Conservation (phyloP, 495 filamentous ascomycete genomes). For the Chaetomidium leptoderma region DNA sequence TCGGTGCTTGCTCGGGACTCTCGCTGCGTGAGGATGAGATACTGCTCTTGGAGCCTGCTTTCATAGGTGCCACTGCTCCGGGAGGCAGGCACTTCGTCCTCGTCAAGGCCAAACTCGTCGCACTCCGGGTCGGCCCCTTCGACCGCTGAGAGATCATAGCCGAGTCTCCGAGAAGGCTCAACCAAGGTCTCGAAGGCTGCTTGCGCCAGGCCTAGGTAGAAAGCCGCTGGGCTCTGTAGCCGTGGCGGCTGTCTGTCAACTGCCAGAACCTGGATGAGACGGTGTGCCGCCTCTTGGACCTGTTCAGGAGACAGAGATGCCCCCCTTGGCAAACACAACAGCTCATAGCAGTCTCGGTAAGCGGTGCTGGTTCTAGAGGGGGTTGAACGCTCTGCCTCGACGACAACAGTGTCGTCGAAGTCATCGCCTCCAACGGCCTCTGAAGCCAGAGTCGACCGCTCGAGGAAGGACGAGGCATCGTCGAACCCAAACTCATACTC, state of each 20-base stretch:
- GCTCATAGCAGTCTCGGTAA: conserved; percentile 48
- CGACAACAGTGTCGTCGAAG: conserved; percentile 10
- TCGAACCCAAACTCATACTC: conserved; percentile 35
- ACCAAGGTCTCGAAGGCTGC: conserved; percentile 54
- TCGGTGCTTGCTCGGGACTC: conserved; percentile 21
- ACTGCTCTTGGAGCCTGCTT: conserved; percentile 21
- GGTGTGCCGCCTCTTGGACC: conserved; percentile 51
- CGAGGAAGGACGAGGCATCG: conserved; percentile 26
- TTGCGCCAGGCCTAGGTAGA: conserved; percentile 47
- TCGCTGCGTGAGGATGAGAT: conserved; percentile 19
- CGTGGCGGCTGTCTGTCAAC: conserved; percentile 55
- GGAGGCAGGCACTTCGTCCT: not conserved
- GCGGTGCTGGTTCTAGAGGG: not conserved
- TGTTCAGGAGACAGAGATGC: conserved; percentile 46
- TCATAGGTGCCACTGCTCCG: conserved; percentile 7
- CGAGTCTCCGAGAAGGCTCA: conserved; percentile 50
- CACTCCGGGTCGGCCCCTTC: conserved; percentile 38
- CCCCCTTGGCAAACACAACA: conserved; percentile 46
- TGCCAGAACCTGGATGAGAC: conserved; percentile 53
- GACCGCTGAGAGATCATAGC: conserved; percentile 47
- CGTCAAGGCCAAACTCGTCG: not conserved
- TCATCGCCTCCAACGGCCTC: conserved; percentile 15
- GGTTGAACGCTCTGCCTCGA: not conserved
- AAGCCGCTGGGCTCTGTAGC: conserved; percentile 43
- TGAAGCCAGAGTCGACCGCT: conserved; percentile 22